These are phyloP conservation scores for Aspergillus carlsbadensis DNA, from an alignment of 495 filamentous ascomycete genomes.

Conservation along the genomic window DNA sequence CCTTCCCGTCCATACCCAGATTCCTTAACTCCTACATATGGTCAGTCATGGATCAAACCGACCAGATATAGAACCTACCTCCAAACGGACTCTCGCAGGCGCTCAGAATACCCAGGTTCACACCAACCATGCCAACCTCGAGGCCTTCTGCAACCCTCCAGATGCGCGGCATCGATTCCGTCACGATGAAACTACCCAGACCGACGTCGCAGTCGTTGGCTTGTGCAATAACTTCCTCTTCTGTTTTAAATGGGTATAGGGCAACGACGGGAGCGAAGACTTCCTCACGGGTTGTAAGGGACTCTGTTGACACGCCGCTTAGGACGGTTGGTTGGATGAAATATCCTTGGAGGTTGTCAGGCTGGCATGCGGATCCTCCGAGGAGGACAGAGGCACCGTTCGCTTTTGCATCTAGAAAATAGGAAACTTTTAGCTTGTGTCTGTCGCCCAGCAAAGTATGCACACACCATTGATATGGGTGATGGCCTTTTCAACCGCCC, in stretches of 20 bases:
- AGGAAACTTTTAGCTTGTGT: constrained; percentile 27
- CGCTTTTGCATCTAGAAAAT: not conserved
- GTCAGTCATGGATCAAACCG: no score
- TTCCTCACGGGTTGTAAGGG: constrained; percentile 52
- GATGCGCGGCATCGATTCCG: constrained; percentile 42
- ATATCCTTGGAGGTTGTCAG: constrained; percentile 37
- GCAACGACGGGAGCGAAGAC: constrained; percentile 58
- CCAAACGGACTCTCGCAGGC: constrained; percentile 27
- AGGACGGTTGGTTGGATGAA: constrained; percentile 54
- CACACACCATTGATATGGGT: constrained; percentile 56
- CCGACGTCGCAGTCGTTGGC: constrained; percentile 51
- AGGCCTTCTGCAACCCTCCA: constrained; percentile 50
- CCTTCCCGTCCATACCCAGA: constrained; percentile 11
- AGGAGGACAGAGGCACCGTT: not conserved
- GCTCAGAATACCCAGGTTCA: constrained; percentile 33
- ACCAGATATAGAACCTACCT: constrained; percentile 1
- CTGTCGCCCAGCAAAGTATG: constrained; percentile 52
- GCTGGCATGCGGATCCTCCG: constrained; percentile 8
- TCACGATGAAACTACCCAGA: constrained; percentile 51
- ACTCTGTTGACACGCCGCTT: constrained; percentile 43
- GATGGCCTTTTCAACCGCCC: constrained; percentile 51
- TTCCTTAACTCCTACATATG: constrained; percentile 1
- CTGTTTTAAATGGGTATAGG: constrained; percentile 49
- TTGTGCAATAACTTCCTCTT: constrained; percentile 48
- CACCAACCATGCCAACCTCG: constrained; percentile 53